phyloP scores from a whole-genome alignment of 257 asterid genomes.

The Solanum gracilifrons region DNA sequence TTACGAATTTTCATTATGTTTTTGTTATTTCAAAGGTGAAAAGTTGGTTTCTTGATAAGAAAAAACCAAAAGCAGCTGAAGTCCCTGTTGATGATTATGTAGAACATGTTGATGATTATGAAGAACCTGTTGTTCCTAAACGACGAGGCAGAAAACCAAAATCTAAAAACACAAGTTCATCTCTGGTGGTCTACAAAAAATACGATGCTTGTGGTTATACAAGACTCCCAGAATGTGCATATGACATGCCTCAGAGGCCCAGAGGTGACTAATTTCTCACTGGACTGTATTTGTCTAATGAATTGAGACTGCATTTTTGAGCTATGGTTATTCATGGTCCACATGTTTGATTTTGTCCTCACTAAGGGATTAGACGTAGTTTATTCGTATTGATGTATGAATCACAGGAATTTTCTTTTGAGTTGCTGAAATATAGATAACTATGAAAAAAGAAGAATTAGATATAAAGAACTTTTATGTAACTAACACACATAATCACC shows the following conservation, averaged over 20 bases:
- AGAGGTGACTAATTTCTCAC: not conserved
- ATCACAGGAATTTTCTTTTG: not conserved
- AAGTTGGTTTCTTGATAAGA: conserved; percentile 52
- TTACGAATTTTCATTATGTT: not conserved
- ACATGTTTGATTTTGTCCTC: not conserved
- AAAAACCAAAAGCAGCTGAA: conserved; percentile 10
- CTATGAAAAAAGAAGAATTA: not conserved
- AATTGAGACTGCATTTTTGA: not conserved
- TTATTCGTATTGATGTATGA: not conserved
- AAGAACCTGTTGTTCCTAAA: not conserved
- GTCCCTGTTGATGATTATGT: not conserved
- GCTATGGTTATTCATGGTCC: not conserved
- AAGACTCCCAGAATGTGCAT: conserved; percentile 1
- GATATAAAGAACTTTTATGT: not conserved
- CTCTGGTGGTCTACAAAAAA: not conserved
- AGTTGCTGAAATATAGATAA: not conserved
- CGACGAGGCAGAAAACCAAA: conserved; percentile 14
- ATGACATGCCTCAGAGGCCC: conserved; percentile 1
- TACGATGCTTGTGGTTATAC: not conserved
- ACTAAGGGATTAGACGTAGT: not conserved
- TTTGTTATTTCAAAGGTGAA: conserved; percentile 37
- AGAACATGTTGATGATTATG: not conserved
- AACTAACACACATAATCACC: not conserved
- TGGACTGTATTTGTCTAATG: not conserved
- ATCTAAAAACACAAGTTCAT: conserved; percentile 20